Percentiles rank a stretch among this genome's conserved stretches.
Evolutionary conservation across 345 rosid genomes (phyloP).

Genomic region (Triadica sebifera): DNA sequence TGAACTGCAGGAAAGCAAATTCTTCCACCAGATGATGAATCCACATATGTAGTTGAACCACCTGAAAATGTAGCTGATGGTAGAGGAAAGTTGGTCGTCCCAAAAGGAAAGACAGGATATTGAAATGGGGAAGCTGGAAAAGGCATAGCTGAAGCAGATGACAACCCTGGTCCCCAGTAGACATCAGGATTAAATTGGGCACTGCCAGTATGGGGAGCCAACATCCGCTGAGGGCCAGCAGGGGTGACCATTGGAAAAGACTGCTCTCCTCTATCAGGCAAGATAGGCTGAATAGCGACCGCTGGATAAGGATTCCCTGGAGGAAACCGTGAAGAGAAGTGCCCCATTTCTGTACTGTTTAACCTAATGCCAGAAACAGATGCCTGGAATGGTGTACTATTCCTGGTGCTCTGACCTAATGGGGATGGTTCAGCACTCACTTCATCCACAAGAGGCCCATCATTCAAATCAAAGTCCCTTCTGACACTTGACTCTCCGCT

Average conservation of each 20-base stretch:
- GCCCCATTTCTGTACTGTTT: slow-evolving; percentile 48
- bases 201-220: slow-evolving; percentile 50
- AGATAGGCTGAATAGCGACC: slow-evolving; percentile 51
- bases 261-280: slow-evolving; percentile 71
- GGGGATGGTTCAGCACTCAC: slow-evolving; percentile 45
- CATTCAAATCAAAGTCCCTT: slow-evolving; percentile 84
- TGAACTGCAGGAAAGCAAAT: slow-evolving; percentile 59
- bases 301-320: slow-evolving; percentile 52
- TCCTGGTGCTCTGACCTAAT: slow-evolving; percentile 43
- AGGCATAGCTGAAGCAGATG: slow-evolving; percentile 73
- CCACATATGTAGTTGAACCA: slow-evolving; percentile 60
- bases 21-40: slow-evolving; percentile 67
- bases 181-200: slow-evolving; percentile 54
- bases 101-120: slow-evolving; percentile 64
- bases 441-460: slow-evolving; percentile 73
- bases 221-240: slow-evolving; percentile 60
- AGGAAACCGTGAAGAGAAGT: slow-evolving; percentile 67
- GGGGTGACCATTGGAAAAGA: slow-evolving; percentile 52
- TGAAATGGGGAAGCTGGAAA: slow-evolving; percentile 63
- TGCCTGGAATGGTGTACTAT: slow-evolving; percentile 47
- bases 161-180: slow-evolving; percentile 62
- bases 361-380: slow-evolving; percentile 44
- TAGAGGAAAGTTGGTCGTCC: slow-evolving; percentile 50
- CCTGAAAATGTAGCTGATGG: slow-evolving; percentile 59
- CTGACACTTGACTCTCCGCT: slow-evolving; percentile 39